Conservation (phyloP, 805 yeast species). For the Nakazawaea wyomingensis region DNA sequence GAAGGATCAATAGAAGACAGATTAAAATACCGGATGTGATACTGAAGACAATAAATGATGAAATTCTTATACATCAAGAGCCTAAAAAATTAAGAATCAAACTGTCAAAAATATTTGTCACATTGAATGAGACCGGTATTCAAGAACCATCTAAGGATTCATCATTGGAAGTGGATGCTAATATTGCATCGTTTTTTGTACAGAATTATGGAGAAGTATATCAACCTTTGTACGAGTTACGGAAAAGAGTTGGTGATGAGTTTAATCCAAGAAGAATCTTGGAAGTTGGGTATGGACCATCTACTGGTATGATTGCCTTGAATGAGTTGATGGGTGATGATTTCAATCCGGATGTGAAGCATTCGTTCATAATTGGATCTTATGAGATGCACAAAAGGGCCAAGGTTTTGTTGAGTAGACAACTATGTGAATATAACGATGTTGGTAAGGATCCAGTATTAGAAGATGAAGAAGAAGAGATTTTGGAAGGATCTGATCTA, state of each 20-base stretch:
- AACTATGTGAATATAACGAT: slow-evolving; percentile 40
- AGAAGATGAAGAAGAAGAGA: slow-evolving; percentile 20
- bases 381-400: slow-evolving; percentile 77
- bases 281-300: slow-evolving; percentile 88
- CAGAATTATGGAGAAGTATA: slow-evolving; percentile 72
- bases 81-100: slow-evolving; percentile 63
- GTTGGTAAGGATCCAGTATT: slow-evolving; percentile 20
- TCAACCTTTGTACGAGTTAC: slow-evolving; percentile 64
- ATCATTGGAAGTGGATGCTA: slow-evolving; percentile 64
- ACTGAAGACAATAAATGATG: slow-evolving; percentile 54
- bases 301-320: slow-evolving; percentile 82
- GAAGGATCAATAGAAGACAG: slow-evolving; percentile 47
- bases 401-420: slow-evolving; percentile 68
- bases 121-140: slow-evolving; percentile 46
- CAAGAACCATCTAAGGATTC: slow-evolving; percentile 36
- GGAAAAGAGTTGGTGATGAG: slow-evolving; percentile 44
- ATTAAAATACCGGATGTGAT: slow-evolving; percentile 52
- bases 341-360: slow-evolving; percentile 58
- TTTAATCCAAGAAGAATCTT: slow-evolving; percentile 66
- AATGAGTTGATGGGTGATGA: slow-evolving; percentile 74
- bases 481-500: slow-evolving; percentile 14
- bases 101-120: slow-evolving; percentile 34
- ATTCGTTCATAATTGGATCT: slow-evolving; percentile 66
- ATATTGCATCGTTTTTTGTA: slow-evolving; percentile 71
- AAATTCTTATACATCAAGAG: slow-evolving; percentile 51